Evolutionary conservation across 192 early-diverging fungal species (phyloP), one percentile per base, ranked within the genome.

Genomic region (Coemansia biformis): DNA sequence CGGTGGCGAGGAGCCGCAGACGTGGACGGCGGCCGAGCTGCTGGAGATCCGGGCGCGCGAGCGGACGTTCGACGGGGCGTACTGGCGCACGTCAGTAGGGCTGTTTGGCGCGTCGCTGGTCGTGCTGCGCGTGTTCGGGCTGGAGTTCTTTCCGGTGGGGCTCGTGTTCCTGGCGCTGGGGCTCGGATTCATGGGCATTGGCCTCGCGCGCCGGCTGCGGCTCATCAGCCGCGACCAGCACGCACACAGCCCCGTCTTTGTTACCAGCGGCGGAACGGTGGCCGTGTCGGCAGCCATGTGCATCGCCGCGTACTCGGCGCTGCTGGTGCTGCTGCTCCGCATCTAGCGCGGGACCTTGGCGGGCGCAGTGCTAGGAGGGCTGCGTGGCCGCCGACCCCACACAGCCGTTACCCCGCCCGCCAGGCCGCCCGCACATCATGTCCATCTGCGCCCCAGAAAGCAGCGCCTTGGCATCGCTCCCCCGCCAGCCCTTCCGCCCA

Each of bases 31-130:
- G 18, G 70, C 39, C 4, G 63, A 74, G 63, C 62, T 74, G 11
- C 62, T 74, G n/a, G 70, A 74, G 31, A 51, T 74, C 36, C 70
- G 70, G 1, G 70, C 70, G 17, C 62, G 63, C 19, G 70, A 74
- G 38, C 57, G 70, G 23, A 74, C 70, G n/a, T 74, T 74, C 37
- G 70, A 74, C 33, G 70, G 70, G 1, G 70, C 70, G 19, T 74
- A 74, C 43, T 74, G 70, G 70, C 70, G 70, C 38, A 74, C 70
- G 19, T 48, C 70, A 5, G 38, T 74, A n/a, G 62, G 63, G 30
- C 58, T 66, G 28, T 62, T 74, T 44, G 63, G 70, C 36, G 70
- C 70, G n/a, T 47, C 63, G 34, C 54, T 66, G 42, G 63, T 74
- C 11, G 46, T 74, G n/a, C 40, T 74, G 42, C 62, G 70, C 8